These are phyloP conservation scores for Chaetomium sp. DNA, from an alignment of 2,329 filamentous ascomycete genomes.

Conservation along the genomic window DNA sequence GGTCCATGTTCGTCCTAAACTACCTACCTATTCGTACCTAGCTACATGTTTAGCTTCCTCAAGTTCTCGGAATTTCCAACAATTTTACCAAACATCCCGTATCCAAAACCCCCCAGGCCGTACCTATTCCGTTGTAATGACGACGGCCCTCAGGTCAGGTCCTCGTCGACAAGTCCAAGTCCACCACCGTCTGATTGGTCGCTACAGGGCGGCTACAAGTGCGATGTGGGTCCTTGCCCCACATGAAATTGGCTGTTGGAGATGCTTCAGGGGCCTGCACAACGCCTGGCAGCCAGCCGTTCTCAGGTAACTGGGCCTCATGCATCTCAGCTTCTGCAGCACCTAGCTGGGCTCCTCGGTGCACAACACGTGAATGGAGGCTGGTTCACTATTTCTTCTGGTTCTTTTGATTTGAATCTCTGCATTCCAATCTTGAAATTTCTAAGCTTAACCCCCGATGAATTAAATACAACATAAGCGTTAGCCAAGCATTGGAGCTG, in stretches of 20 bases:
- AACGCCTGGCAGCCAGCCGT: background rate
- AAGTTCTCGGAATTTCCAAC: background rate
- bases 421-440: background rate
- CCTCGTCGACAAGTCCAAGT: background rate
- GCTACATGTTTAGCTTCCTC: too few species aligned
- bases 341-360: background rate
- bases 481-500: background rate
- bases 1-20: background rate
- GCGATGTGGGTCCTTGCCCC: background rate
- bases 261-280: constrained; percentile 10
- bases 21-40: background rate
- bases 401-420: background rate
- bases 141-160: background rate
- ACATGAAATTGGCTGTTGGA: background rate
- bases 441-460: background rate
- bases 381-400: background rate
- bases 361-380: background rate
- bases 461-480: constrained; percentile 4
- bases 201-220: constrained; percentile 10
- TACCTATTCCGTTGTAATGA: background rate
- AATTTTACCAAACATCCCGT: background rate
- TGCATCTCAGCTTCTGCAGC: constrained; percentile 12
- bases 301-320: background rate
- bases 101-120: background rate
- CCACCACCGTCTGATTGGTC: background rate